Base-by-base conservation (phyloP, 257 asterid species). In the Nicotiana benthamiana region DNA sequence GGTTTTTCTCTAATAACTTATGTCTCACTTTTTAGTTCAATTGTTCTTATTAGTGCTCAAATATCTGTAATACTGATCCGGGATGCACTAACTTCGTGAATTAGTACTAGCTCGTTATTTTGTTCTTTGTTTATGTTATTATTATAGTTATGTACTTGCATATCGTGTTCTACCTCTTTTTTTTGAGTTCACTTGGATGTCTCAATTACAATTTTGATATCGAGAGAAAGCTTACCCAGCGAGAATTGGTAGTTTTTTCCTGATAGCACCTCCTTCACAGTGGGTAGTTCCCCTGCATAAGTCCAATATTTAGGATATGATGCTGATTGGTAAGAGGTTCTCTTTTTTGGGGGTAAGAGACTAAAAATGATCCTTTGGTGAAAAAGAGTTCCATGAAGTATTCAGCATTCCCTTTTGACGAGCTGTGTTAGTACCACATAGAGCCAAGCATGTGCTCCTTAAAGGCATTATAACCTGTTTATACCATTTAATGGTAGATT, bases 201-300 rank as follows among this genome's bases (percentile, higher is more conserved):
- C 48, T 46, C n/a, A 46, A 46, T 46, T 16, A 6, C 4, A 26
- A 46, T 72, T 43, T 72, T 7, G 9, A 13, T 46, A n/a, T 22
- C 17, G 15, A 6, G 78, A 72, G 78, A 72, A 59, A 46, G 16
- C 22, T 72, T 24, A 72, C 40, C 12, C 60, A 24, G 8, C 22
- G 16, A 72, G 60, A 15, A 24, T 15, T 24, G 36, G 40, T 15
- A 22, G 24, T 46, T 46, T 24, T 72, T 72, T 22, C 10, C 46
- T 70, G 77, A 72, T 46, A 72, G 40, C 16, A 22, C 40, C 61
- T 72, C 48, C 60, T 46, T 72, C 15, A 72, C 36, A 43, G 78
- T 46, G 60, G 78, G 48, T 72, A 53, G 60, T 72, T 20, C 16
- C 78, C 78, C 32, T 72, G 78, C 78, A 46, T 72, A 46, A 43